Conservation (phyloP, 2,329 filamentous ascomycete genomes). For the Dendryphion nanum region DNA sequence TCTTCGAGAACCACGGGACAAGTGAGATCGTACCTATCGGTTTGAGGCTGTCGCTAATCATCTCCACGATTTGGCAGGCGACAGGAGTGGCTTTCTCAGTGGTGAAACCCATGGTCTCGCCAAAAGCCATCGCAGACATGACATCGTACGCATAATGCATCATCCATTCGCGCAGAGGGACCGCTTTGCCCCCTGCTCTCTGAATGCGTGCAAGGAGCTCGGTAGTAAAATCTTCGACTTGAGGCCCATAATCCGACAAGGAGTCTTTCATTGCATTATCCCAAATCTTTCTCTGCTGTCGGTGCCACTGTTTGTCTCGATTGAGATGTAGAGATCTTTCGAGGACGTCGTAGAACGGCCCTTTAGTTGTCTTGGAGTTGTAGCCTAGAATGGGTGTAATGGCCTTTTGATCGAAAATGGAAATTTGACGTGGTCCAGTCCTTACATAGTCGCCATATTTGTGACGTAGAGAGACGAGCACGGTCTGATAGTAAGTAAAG, state of each 20-base stretch:
- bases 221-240: not conserved
- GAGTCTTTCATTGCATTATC: slow-evolving; percentile 6
- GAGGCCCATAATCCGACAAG: not conserved
- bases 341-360: slow-evolving; percentile 9
- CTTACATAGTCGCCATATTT: not conserved
- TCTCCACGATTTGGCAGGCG: too few relatives aligned
- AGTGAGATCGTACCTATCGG: too few relatives aligned
- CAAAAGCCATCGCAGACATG: slow-evolving; percentile 42
- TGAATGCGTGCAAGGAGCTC: not conserved
- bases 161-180: slow-evolving; percentile 6
- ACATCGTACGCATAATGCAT: slow-evolving; percentile 43
- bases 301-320: slow-evolving; percentile 9
- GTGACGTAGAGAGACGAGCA: slow-evolving; percentile 1
- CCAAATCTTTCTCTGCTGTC: slow-evolving; percentile 10
- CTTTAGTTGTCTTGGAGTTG: slow-evolving; percentile 9
- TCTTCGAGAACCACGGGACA: too few relatives aligned
- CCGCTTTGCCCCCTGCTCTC: not conserved
- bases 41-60: too few relatives aligned
- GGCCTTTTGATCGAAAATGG: slow-evolving; percentile 8
- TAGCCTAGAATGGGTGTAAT: slow-evolving; percentile 6
- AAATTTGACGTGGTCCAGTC: slow-evolving; percentile 15
- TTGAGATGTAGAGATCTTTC: slow-evolving; percentile 6
- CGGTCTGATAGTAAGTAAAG: slow-evolving; percentile 16
- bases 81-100: too few relatives aligned
- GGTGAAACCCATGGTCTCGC: too few relatives aligned